Conservation (phyloP, 2,329 filamentous ascomycete genomes). For the Neonectria neomacrospora region DNA sequence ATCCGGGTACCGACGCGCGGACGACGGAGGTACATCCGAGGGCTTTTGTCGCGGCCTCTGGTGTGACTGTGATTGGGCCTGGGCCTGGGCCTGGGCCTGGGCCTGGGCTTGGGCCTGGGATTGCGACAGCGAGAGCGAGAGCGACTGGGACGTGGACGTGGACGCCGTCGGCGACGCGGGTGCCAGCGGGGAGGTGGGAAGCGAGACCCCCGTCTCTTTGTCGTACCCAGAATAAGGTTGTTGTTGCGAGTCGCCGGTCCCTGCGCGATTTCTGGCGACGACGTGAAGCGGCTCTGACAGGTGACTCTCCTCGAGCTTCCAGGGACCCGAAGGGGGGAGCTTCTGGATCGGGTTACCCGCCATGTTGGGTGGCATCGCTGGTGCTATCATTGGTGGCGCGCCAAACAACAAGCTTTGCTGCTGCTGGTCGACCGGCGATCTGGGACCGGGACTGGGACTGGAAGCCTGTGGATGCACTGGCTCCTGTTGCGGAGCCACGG, state of each 20-base stretch:
- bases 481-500: conserved; percentile 22
- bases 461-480: conserved; percentile 20
- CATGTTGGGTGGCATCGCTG: conserved; percentile 40
- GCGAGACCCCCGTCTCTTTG: conserved; percentile 48
- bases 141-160: conserved; percentile 16
- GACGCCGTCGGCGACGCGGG: conserved; percentile 25
- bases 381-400: conserved; percentile 35
- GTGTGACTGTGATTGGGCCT: conserved; percentile 3
- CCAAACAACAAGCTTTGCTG: conserved; percentile 27
- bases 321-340: conserved; percentile 58
- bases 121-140: conserved; percentile 34
- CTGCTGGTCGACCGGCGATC: conserved; percentile 12
- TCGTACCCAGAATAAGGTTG: conserved; percentile 54
- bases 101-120: neutral
- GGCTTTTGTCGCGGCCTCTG: conserved; percentile 37
- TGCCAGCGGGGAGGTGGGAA: conserved; percentile 4
- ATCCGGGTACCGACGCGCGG: conserved; percentile 61
- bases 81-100: no score
- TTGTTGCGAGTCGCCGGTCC: conserved; percentile 45
- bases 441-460: neutral
- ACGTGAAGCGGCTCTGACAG: conserved; percentile 60
- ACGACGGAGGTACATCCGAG: conserved; percentile 61
- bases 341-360: conserved; percentile 53
- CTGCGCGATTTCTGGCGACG: conserved; percentile 49
- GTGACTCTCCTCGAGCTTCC: conserved; percentile 67